Percentiles rank a stretch among this genome's conserved stretches.
Conservation (phyloP, 2,329 filamentous ascomycete species). For the Pseudodiploospora longispora region DNA sequence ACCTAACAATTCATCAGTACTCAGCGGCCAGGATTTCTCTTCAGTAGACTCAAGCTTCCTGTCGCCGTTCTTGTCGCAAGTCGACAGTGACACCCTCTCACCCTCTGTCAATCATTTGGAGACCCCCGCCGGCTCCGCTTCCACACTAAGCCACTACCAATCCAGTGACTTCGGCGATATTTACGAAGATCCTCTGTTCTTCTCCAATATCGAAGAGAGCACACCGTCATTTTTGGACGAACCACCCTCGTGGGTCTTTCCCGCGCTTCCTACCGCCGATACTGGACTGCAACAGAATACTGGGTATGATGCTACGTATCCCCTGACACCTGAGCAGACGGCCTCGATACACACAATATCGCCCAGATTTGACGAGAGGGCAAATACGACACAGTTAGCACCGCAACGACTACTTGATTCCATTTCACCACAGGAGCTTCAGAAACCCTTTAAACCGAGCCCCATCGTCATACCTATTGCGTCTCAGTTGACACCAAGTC, state of each 20-base stretch:
- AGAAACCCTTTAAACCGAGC: constrained; percentile 28
- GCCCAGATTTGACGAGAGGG: constrained; percentile 27
- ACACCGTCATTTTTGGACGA: constrained; percentile 39
- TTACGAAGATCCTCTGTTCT: constrained; percentile 44
- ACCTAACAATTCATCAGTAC: constrained; percentile 22
- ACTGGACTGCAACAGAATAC: constrained; percentile 7
- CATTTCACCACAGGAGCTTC: constrained; percentile 34
- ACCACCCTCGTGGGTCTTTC: constrained; percentile 10
- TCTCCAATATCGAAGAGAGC: constrained; percentile 32
- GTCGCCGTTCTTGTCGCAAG: constrained; percentile 36
- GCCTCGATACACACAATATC: constrained; percentile 39
- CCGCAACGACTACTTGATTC: constrained; percentile 23
- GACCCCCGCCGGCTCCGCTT: constrained; percentile 43
- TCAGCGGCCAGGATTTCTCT: constrained; percentile 18
- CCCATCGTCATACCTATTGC: constrained; percentile 19
- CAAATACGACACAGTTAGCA: constrained; percentile 15
- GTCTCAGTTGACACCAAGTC: constrained; percentile 40
- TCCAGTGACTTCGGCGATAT: constrained; percentile 41
- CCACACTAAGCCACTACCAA: constrained; percentile 39
- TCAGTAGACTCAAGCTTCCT: constrained; percentile 30
- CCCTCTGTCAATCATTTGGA: constrained; percentile 24
- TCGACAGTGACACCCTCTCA: constrained; percentile 21
- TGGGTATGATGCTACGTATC: constrained; percentile 26
- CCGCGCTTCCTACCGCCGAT: constrained; percentile 1
- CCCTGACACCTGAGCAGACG: constrained; percentile 45